Base-by-base conservation (phyloP, 768 basidiomycete genomes). In the Termitomyces bulborhizus region DNA sequence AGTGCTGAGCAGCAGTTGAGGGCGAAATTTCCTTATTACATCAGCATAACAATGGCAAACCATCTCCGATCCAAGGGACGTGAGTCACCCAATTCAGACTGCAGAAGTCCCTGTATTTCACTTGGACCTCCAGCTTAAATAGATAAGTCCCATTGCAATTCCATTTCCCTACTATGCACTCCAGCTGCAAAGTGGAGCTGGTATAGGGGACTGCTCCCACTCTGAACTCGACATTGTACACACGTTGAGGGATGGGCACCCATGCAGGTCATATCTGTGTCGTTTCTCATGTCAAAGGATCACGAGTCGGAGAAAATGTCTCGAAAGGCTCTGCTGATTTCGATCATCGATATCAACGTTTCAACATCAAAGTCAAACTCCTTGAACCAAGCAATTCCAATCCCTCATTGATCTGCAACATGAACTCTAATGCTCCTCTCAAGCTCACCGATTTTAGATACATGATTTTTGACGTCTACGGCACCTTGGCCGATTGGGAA, bases 401-500 rank as follows among this genome's bases (percentile, higher is more conserved):
- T 18, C 12, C 12, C 29, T 21, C 6, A 11, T 26, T n/a, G 16
- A 37, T 15, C 6, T 48, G 15, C 29, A 37, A 12, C 4, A 49
- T 49, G 48, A n/a, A 16, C 9, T 21, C 48, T 16, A 3, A 39
- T 45, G 7, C 8, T 39, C 36, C 48, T 49, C 36, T n/a, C 34
- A 75, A 71, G 51, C 61, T 82, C 18, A 73, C 71, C 6, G 72
- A 77, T 63, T 71, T 73, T 67, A 75, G 76, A 64, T 78, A 77
- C 24, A 76, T 90, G 42, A 71, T 88, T 46, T 87, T 88, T 64
- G 89, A 92, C 60, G 84, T 87, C 57, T 90, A 90, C 58, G 88
- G 85, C 3, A 91, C 89, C 0, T 79, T 90, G 48, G 70, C 81
- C 77, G 84, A 91, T 66, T 90, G 88, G 88, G 88, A 90, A 68